Evolutionary conservation across 768 basidiomycete species (phyloP).

Genomic region (Galerina marginata): DNA sequence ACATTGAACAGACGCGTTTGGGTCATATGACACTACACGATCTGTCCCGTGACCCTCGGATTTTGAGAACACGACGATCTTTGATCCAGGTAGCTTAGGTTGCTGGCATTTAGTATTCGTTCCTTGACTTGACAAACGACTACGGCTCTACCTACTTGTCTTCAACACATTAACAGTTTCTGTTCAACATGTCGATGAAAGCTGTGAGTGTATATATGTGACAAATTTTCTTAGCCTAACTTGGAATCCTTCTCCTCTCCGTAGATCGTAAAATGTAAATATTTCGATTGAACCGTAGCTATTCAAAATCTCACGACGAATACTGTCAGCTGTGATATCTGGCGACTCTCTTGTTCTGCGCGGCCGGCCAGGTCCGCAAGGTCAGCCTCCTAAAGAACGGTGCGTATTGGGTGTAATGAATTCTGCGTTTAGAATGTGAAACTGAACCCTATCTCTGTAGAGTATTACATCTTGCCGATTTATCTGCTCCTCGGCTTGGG

Average conservation of each 20-base stretch:
- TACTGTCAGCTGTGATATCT: conserved; percentile 77
- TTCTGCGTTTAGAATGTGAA: neutral
- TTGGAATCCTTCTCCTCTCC: neutral
- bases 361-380: conserved; percentile 75
- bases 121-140: neutral
- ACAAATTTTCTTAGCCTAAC: neutral
- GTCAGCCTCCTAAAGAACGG: conserved; percentile 92
- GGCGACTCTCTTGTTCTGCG: conserved; percentile 90
- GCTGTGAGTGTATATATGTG: conserved; percentile 55
- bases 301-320: conserved; percentile 15
- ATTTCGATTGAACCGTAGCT: conserved; percentile 2
- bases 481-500: conserved; percentile 85
- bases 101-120: conserved; percentile 1
- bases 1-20: too few relatives aligned
- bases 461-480: conserved; percentile 87
- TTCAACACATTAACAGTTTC: neutral
- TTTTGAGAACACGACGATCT: neutral
- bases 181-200: conserved; percentile 68
- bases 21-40: conserved; percentile 3
- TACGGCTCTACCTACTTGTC: neutral
- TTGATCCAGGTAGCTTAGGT: neutral
- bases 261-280: conserved; percentile 68
- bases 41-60: conserved; percentile 12
- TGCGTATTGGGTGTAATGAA: conserved; percentile 33
- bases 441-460: conserved; percentile 43